A percentile compares a stretch with the other conserved stretches of the same genome.
phyloP scores from a whole-genome alignment of 1,139 yeast species.

The Saccharomyces pastorianus region DNA sequence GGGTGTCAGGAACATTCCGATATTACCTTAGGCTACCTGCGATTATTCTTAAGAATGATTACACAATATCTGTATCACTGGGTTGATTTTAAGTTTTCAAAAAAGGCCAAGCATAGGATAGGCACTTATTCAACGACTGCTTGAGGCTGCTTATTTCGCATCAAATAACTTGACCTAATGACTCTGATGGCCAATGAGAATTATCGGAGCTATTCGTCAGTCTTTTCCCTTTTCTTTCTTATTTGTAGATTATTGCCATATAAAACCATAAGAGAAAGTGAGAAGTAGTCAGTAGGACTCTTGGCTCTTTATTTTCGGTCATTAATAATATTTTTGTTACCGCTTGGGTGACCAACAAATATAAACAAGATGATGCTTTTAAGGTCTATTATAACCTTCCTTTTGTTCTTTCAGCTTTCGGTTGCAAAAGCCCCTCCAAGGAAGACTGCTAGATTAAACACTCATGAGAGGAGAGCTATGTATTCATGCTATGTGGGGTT shows the following conservation, averaged over 20 bases:
- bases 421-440: not conserved
- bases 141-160: no score
- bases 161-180: no score
- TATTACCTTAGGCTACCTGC: not conserved
- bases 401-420: not conserved
- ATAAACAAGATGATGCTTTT: not conserved
- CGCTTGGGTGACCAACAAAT: not conserved
- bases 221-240: not conserved
- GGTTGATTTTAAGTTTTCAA: no score
- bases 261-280: not conserved
- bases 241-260: not conserved
- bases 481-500: not conserved
- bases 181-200: no score
- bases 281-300: not conserved
- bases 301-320: no score
- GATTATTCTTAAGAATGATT: not conserved
- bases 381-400: not conserved
- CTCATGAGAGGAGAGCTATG: not conserved
- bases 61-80: no score
- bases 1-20: not conserved
- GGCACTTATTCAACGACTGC: no score
- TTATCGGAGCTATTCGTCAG: no score
- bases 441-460: not conserved
- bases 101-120: no score
- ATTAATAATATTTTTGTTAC: no score